phyloP scores from a whole-genome alignment of 1,284 basidiomycete genomes.

The Malassezia sp. region DNA sequence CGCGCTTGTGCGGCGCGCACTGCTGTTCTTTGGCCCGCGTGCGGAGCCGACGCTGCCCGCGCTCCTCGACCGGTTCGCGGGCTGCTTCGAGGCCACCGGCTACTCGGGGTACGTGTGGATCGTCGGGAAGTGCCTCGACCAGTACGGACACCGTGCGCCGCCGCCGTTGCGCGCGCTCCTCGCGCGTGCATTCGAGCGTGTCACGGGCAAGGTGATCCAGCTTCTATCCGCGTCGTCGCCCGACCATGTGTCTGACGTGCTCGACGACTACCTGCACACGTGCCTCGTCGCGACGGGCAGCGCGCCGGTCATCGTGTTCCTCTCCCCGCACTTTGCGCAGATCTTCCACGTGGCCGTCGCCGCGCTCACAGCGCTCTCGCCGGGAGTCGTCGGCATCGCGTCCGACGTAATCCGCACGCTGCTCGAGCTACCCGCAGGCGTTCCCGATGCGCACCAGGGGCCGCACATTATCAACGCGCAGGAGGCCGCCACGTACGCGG shows the following conservation, averaged over 20 bases:
- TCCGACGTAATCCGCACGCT: conserved; percentile 68
- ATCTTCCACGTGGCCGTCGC: conserved; percentile 29
- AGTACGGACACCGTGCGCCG: conserved; percentile 23
- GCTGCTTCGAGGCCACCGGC: conserved; percentile 68
- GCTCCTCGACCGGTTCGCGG: conserved; percentile 63
- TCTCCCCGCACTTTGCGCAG: conserved; percentile 51
- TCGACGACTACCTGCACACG: conserved; percentile 88
- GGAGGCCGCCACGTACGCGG: conserved; percentile 51
- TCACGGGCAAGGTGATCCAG: conserved; percentile 19
- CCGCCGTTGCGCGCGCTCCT: conserved; percentile 21
- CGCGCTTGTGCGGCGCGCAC: conserved; percentile 72
- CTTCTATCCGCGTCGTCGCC: conserved; percentile 10
- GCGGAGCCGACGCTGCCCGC: conserved; percentile 61
- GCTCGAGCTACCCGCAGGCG: conserved; percentile 56
- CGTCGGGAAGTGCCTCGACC: conserved; percentile 59
- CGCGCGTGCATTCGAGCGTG: conserved; percentile 25
- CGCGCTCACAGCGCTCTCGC: conserved; percentile 38
- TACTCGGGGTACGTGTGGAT: conserved; percentile 90
- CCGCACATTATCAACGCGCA: conserved; percentile 11
- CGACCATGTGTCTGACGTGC: conserved; percentile 50
- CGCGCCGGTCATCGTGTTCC: conserved; percentile 59
- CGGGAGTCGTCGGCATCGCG: conserved; percentile 67
- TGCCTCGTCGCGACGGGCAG: conserved; percentile 60
- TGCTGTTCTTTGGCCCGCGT: conserved; percentile 66
- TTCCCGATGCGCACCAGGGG: conserved; percentile 21